Evolutionary conservation across 2,329 filamentous ascomycete species (phyloP), one percentile per base, ranked within the genome.

Genomic region (Aureobasidium sp.): DNA sequence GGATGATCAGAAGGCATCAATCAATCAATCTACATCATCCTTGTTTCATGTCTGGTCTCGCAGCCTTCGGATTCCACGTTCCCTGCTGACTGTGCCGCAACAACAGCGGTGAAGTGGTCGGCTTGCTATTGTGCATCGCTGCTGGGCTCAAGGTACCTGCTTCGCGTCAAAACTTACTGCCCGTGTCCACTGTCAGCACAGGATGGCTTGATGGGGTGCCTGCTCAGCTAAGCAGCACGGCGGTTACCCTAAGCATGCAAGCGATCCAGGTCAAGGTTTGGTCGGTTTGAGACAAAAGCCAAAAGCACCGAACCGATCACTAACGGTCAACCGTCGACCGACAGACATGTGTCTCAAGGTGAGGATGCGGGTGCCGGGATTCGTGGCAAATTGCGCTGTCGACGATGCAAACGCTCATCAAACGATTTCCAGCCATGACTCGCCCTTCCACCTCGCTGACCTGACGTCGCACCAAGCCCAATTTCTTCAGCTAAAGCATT

Each of bases 351-450:
- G 57, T 60, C 57, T 51, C 57, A 60, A 42, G 44, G 45, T 60
- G 57, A 60, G 34, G 15, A 51, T 34, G 44, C 45, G 44, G 56
- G 57, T 20, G 22, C 44, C 57, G 57, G 22, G 22, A 29, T 29
- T 51, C 57, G 57, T 60, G 57, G 57, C 57, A 60, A 60, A 60
- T 60, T 60, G 57, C 57, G 36, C 56, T 58, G 56, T 60, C 56
- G 44, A 41, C 56, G 56, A 49, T 51, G 17, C 45, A 60, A 60
- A 51, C 42, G 55, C 55, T 48, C 45, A 51, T 51, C 45, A 51
- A 49, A 60, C 57, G 55, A 48, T 37, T 59, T 20, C 22, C 7
- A 48, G 44, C 6, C 42, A 60, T 60, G 57, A 60, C 57, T 60
- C 57, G 45, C 37, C 41, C 42, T 11, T 45, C 31, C 44, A 15